Conservation (phyloP, 331 rosid species). For the Pyrus hybrid region DNA sequence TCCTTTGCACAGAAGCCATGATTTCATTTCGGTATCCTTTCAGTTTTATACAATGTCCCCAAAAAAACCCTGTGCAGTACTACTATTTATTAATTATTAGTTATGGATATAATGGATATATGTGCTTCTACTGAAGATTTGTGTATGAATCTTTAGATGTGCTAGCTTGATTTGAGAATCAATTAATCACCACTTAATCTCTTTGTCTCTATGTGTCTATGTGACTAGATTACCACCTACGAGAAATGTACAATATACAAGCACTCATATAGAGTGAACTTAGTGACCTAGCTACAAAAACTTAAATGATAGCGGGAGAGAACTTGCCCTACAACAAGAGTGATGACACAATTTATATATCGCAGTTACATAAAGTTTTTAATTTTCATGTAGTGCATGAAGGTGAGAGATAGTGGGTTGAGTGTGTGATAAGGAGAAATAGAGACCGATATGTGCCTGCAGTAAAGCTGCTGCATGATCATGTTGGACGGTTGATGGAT, state of each 20-base stretch:
- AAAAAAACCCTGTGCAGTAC: not conserved
- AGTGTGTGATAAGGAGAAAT: not conserved
- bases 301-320: not conserved
- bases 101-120: not conserved
- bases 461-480: not conserved
- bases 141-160: no score
- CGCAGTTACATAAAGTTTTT: not conserved
- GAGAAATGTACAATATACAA: not conserved
- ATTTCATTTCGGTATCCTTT: no score
- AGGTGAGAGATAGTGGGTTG: not conserved
- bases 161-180: no score
- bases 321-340: not conserved
- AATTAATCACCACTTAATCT: not conserved
- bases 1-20: no score
- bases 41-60: no score
- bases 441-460: not conserved
- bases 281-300: not conserved
- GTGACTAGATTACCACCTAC: not conserved
- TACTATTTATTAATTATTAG: no score
- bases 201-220: not conserved
- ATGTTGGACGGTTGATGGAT: not conserved
- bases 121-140: not conserved
- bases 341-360: not conserved
- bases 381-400: not conserved
- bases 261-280: not conserved